A percentile compares a stretch with the other conserved stretches of the same genome.
Evolutionary conservation across 2,329 filamentous ascomycete genomes (phyloP).

Genomic region (Cercospora brassicicola): DNA sequence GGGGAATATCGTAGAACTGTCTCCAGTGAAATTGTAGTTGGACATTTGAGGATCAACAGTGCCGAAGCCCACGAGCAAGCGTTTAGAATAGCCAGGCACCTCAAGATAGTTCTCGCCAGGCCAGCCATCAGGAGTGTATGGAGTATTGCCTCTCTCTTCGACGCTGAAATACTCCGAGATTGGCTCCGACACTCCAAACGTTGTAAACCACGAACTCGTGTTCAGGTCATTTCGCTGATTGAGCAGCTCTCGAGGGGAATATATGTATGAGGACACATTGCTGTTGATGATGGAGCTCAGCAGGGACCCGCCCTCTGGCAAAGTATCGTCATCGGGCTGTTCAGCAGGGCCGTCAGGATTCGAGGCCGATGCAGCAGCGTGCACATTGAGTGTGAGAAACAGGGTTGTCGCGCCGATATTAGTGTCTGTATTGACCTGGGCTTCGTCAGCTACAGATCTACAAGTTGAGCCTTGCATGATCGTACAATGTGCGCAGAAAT

Average conservation of each 20-base stretch:
- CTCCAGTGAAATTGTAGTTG: slow-evolving; percentile 56
- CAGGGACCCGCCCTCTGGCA: slow-evolving; percentile 49
- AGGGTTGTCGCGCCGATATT: slow-evolving; percentile 56
- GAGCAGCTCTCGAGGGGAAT: slow-evolving; percentile 53
- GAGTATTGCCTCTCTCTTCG: slow-evolving; percentile 37
- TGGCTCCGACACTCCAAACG: slow-evolving; percentile 47
- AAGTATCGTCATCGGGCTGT: slow-evolving; percentile 35
- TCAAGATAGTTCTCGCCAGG: slow-evolving; percentile 61
- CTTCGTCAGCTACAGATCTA: not conserved
- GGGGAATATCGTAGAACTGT: slow-evolving; percentile 55
- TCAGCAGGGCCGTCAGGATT: slow-evolving; percentile 48
- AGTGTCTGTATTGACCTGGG: slow-evolving; percentile 48
- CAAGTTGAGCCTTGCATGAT: not conserved
- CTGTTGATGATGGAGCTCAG: slow-evolving; percentile 52
- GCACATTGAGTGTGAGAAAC: slow-evolving; percentile 60
- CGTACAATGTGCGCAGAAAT: slow-evolving; percentile 54
- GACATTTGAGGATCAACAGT: slow-evolving; percentile 58
- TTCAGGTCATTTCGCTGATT: slow-evolving; percentile 59
- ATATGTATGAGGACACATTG: slow-evolving; percentile 54
- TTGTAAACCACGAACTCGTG: slow-evolving; percentile 52
- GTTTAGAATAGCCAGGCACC: slow-evolving; percentile 50
- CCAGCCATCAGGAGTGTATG: slow-evolving; percentile 61
- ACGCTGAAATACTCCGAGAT: slow-evolving; percentile 55
- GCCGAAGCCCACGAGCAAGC: slow-evolving; percentile 59
- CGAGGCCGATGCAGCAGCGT: slow-evolving; percentile 52